phyloP scores from a whole-genome alignment of 257 asterid genomes.

The Solanum dulcamara region DNA sequence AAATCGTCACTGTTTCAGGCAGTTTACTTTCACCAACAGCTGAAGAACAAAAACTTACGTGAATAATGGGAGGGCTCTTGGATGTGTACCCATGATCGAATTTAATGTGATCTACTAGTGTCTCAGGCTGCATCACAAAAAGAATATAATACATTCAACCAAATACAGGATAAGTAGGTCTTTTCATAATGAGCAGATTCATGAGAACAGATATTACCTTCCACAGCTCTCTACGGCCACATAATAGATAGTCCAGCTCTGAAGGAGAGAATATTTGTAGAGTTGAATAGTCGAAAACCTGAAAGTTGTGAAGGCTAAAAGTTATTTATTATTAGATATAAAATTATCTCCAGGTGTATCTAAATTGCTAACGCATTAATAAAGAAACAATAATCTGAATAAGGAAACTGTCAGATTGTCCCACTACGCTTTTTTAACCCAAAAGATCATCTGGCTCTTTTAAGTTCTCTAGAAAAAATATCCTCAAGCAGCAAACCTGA shows the following conservation, averaged over 20 bases:
- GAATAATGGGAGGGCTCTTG: constrained; percentile 74
- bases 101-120: constrained; percentile 83
- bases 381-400: not conserved
- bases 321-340: not conserved
- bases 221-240: constrained; percentile 96
- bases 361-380: not conserved
- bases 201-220: constrained; percentile 38
- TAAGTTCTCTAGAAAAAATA: not conserved
- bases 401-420: not conserved
- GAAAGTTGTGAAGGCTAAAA: constrained; percentile 1
- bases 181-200: not conserved
- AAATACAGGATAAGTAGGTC: not conserved
- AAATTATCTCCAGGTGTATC: not conserved
- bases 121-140: constrained; percentile 54
- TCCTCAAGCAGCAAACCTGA: constrained; percentile 32
- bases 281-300: constrained; percentile 79
- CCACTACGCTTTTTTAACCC: not conserved
- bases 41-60: constrained; percentile 32
- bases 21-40: not conserved
- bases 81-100: constrained; percentile 96
- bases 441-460: not conserved
- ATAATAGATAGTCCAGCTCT: constrained; percentile 84
- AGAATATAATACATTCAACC: not conserved
- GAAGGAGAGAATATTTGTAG: constrained; percentile 84
- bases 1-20: not conserved